Evolutionary conservation across 305 asterid genomes (phyloP).

Genomic region (Fraxinus platypoda): DNA sequence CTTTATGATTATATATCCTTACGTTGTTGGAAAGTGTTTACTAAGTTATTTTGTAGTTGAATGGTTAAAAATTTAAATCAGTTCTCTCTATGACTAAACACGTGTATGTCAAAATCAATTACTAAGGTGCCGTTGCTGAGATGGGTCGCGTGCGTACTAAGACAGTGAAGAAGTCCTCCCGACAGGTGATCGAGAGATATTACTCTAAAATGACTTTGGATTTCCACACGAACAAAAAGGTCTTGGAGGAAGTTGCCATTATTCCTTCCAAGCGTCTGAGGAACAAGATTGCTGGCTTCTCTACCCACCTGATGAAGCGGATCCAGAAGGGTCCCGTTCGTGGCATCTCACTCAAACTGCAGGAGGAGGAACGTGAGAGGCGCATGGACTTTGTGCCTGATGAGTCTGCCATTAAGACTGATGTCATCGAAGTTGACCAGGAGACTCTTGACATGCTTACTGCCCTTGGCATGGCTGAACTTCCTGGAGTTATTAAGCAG

Average conservation of each 20-base stretch:
- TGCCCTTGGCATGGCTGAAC: slow-evolving; percentile 31
- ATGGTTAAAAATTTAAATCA: background rate
- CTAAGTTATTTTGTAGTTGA: background rate
- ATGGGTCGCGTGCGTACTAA: slow-evolving; percentile 54
- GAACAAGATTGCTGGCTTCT: slow-evolving; percentile 49
- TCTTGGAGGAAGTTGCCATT: slow-evolving; percentile 45
- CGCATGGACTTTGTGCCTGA: slow-evolving; percentile 48
- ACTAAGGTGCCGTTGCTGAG: slow-evolving; percentile 3
- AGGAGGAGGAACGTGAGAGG: slow-evolving; percentile 48
- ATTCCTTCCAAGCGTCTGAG: slow-evolving; percentile 47
- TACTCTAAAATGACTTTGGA: slow-evolving; percentile 46
- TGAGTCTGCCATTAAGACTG: slow-evolving; percentile 41
- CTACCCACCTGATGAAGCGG: slow-evolving; percentile 45
- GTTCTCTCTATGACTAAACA: background rate
- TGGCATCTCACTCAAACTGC: slow-evolving; percentile 45
- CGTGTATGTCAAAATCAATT: background rate
- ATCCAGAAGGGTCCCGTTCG: slow-evolving; percentile 47
- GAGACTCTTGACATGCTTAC: slow-evolving; percentile 34
- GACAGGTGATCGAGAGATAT: slow-evolving; percentile 45
- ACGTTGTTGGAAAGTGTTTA: background rate
- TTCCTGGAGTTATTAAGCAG: slow-evolving; percentile 30
- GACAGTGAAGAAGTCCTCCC: slow-evolving; percentile 49
- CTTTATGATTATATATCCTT: background rate
- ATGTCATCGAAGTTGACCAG: slow-evolving; percentile 39
- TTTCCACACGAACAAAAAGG: slow-evolving; percentile 50